Conservation (phyloP, 73 alveolate genomes). For the Diophrys sp. region DNA sequence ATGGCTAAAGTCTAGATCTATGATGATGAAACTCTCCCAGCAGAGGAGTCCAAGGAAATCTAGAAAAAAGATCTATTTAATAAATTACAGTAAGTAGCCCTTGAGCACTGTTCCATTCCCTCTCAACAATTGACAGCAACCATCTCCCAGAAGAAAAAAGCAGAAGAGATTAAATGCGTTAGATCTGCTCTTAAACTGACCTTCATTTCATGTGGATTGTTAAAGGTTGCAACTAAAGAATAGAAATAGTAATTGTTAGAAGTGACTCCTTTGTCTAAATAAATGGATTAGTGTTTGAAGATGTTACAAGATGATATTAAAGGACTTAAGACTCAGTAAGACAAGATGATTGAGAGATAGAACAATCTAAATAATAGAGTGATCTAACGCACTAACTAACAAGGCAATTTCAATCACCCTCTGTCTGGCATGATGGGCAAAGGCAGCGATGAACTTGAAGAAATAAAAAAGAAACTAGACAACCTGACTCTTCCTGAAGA, state of each 20-base stretch:
- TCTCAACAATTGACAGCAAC: not conserved
- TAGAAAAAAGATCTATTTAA: not conserved
- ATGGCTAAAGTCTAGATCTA: slow-evolving; percentile 12
- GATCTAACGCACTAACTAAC: not conserved
- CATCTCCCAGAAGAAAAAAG: not conserved
- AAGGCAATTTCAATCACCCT: not conserved
- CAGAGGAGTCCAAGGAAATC: not conserved
- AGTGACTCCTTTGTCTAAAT: not conserved
- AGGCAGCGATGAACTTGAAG: slow-evolving; percentile 42
- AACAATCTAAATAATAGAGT: not conserved
- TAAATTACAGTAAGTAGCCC: not conserved
- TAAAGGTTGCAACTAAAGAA: not conserved
- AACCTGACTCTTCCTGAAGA: slow-evolving; percentile 72
- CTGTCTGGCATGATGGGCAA: slow-evolving; percentile 29
- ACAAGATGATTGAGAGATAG: not conserved
- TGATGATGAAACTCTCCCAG: slow-evolving; percentile 2
- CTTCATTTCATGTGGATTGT: not conserved
- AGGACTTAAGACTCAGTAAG: not conserved
- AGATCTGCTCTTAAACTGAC: not conserved
- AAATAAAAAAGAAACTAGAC: slow-evolving; percentile 54
- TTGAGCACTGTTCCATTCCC: not conserved
- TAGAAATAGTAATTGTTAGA: not conserved
- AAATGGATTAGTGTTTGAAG: not conserved
- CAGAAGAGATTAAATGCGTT: not conserved
- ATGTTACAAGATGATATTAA: not conserved